Conservation (phyloP, 2,329 filamentous ascomycete species). For the Aspergillus pseudonomiae region DNA sequence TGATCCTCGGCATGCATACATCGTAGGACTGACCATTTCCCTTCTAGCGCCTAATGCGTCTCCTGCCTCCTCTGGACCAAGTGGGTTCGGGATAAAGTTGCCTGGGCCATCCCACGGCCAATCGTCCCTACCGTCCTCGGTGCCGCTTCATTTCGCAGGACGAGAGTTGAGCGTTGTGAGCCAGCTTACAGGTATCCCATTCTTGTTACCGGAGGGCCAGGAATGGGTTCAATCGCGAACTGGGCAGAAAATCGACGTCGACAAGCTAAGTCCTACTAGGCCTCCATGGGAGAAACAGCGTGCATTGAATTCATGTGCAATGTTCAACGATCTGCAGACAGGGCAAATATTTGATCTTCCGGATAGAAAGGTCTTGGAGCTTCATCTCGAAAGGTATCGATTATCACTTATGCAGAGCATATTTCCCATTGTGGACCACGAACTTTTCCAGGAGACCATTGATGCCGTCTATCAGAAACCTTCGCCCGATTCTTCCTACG, state of each 20-base stretch:
- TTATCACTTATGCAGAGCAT: constrained; percentile 45
- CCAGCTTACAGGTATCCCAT: constrained; percentile 53
- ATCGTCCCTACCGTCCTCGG: constrained; percentile 29
- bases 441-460: constrained; percentile 53
- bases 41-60: constrained; percentile 21
- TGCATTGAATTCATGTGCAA: constrained; percentile 23
- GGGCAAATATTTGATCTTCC: constrained; percentile 41
- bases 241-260: constrained; percentile 41
- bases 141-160: constrained; percentile 53
- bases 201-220: constrained; percentile 52
- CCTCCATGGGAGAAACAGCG: constrained; percentile 42
- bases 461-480: constrained; percentile 47
- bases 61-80: constrained; percentile 18
- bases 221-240: constrained; percentile 54
- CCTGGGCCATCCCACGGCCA: constrained; percentile 16
- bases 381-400: constrained; percentile 36
- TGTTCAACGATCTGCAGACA: constrained; percentile 25
- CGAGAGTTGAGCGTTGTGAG: constrained; percentile 52
- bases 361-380: constrained; percentile 31
- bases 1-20: not conserved
- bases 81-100: constrained; percentile 2
- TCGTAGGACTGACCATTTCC: constrained; percentile 4
- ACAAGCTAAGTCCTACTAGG: constrained; percentile 30
- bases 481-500: constrained; percentile 17
- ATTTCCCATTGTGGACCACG: constrained; percentile 54